These are phyloP conservation scores for Penicillium simplicissimum DNA, from an alignment of 495 filamentous ascomycete genomes.

Conservation along the genomic window DNA sequence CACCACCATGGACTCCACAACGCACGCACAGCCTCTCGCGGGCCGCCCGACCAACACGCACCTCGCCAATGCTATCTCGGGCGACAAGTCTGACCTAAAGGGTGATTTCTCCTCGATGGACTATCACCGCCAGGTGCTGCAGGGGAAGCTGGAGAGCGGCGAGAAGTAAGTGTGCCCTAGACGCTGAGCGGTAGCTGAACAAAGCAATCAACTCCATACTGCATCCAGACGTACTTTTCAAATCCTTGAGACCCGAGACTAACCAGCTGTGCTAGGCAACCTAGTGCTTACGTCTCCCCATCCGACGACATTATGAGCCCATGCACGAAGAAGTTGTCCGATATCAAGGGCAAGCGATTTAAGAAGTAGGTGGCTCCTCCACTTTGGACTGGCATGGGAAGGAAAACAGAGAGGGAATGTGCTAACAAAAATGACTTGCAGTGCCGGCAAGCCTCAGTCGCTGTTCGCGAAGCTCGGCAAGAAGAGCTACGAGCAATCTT, in stretches of 20 bases:
- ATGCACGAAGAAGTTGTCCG: slow-evolving; percentile 84
- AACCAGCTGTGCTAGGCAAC: slow-evolving; percentile 29
- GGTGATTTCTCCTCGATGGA: slow-evolving; percentile 58
- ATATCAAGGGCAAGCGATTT: slow-evolving; percentile 80
- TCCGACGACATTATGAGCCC: slow-evolving; percentile 92
- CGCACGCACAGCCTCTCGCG: slow-evolving; percentile 41
- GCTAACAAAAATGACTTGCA: slow-evolving; percentile 17
- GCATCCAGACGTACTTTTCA: not conserved
- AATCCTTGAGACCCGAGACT: not conserved
- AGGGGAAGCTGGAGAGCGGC: slow-evolving; percentile 65
- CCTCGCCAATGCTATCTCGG: slow-evolving; percentile 26
- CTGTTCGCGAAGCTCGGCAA: slow-evolving; percentile 53
- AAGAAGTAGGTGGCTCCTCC: slow-evolving; percentile 44
- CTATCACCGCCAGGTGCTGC: slow-evolving; percentile 75
- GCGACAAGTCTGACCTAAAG: slow-evolving; percentile 40
- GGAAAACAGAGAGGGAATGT: not conserved
- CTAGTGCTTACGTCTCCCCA: slow-evolving; percentile 80
- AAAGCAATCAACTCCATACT: not conserved
- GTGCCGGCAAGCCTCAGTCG: slow-evolving; percentile 50
- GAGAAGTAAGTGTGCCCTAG: slow-evolving; percentile 56
- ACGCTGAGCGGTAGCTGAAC: not conserved
- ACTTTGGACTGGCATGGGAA: not conserved
- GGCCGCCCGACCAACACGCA: slow-evolving; percentile 50
- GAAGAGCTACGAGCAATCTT: slow-evolving; percentile 51
- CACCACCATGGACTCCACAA: slow-evolving; percentile 36